Percentiles rank a stretch among this genome's conserved stretches.
Conservation (phyloP, 768 basidiomycete species). For the Austroboletus festivus region DNA sequence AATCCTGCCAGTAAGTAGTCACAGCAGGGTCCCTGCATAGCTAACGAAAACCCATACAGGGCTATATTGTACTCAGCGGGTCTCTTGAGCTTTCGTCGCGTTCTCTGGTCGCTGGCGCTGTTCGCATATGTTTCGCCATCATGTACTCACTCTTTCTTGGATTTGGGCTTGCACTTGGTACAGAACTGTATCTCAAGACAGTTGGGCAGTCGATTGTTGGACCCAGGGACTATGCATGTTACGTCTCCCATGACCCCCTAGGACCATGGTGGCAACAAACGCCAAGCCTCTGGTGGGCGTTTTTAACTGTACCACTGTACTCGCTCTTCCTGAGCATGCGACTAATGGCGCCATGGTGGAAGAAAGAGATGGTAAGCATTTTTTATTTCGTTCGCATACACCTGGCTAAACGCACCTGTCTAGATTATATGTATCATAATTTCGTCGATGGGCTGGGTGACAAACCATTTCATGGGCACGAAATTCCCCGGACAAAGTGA, state of each 20-base stretch:
- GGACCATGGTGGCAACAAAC: slow-evolving; percentile 75
- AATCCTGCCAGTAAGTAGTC: slow-evolving; percentile 62
- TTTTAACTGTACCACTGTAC: slow-evolving; percentile 69
- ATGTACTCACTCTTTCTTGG: slow-evolving; percentile 77
- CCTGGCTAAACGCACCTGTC: background rate
- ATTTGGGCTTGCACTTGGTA: slow-evolving; percentile 81
- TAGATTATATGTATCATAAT: slow-evolving; percentile 55
- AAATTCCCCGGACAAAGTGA: slow-evolving; percentile 69
- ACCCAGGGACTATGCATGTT: slow-evolving; percentile 60
- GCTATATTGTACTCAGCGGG: slow-evolving; percentile 69
- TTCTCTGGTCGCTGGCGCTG: slow-evolving; percentile 81
- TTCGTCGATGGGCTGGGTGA: slow-evolving; percentile 71
- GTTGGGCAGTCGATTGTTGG: slow-evolving; percentile 45
- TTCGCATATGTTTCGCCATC: slow-evolving; percentile 75
- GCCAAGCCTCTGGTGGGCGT: slow-evolving; percentile 71
- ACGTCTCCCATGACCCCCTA: slow-evolving; percentile 47
- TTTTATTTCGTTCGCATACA: background rate
- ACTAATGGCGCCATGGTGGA: slow-evolving; percentile 57
- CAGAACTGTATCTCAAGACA: slow-evolving; percentile 60
- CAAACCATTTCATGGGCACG: slow-evolving; percentile 61
- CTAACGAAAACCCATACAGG: slow-evolving; percentile 25
- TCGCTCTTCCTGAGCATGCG: slow-evolving; percentile 64
- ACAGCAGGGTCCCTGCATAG: background rate
- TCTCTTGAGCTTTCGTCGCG: slow-evolving; percentile 77
- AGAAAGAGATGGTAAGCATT: slow-evolving; percentile 51